Base-by-base conservation (phyloP, 306 rosid species). In the Astragalus membranaceus region DNA sequence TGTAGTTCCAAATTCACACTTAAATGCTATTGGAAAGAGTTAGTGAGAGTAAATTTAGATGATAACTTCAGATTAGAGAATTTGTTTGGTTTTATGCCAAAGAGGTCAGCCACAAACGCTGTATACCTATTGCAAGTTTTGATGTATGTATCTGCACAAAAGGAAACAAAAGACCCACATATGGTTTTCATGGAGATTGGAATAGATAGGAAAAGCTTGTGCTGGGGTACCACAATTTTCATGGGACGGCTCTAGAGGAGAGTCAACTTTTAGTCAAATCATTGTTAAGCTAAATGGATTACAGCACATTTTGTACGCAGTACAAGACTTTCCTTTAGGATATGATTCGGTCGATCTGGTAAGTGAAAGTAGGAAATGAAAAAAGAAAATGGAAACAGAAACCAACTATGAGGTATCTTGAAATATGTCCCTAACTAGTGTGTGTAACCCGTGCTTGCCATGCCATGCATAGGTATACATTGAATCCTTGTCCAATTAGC, bases 31-130 rank as follows among this genome's bases (percentile, higher is more conserved):
- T 59, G 48, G 63, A 50, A 73, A 62, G 62, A 49, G 13, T 61
- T 50, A 73, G 37, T 4, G 23, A 37, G 29, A 42, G 77, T 73
- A 36, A 35, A 61, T 73, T 72, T 41, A 62, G 54, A 63, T 73
- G 72, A 39, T 70, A 62, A 3, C 17, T 39, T 35, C 14, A 29
- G 14, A 39, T 73, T 7, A 9, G 48, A 67, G 17, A 36, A 51
- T 26, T 14, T 7, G 32, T 23, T 72, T 56, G 43, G 43, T 32
- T 61, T 73, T 73, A 10, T 62, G 69, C 70, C n/a, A 36, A 13
- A 44, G 44, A 73, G 63, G 60, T 60, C 60, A 60, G 17, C 30
- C 8, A 8, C 15, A 23, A 48, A 36, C 23, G 42, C 61, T 47
- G 47, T 72, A 47, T 61, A 29, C 23, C 63, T 50, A 36, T 43